Conservation (phyloP, 2,329 filamentous ascomycete genomes). For the Colletotrichum phormii region DNA sequence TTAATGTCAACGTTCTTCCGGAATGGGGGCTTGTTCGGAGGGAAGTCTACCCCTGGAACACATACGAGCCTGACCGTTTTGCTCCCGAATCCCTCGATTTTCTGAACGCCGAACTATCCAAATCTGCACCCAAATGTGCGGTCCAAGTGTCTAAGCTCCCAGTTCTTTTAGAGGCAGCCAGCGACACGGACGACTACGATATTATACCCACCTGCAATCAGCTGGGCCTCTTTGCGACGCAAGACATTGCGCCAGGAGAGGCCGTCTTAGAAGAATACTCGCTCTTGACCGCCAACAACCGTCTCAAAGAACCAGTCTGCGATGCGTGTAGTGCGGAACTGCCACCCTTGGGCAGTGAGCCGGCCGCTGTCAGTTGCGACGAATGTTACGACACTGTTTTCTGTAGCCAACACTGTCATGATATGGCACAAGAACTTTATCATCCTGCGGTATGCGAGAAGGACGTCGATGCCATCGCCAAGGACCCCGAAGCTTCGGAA, state of each 20-base stretch:
- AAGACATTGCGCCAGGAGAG: slow-evolving; percentile 82
- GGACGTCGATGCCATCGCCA: slow-evolving; percentile 73
- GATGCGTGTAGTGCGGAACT: slow-evolving; percentile 87
- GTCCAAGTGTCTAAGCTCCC: slow-evolving; percentile 83
- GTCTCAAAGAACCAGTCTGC: slow-evolving; percentile 86
- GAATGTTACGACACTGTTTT: slow-evolving; percentile 76
- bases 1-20: slow-evolving; percentile 69
- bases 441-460: slow-evolving; percentile 75
- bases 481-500: slow-evolving; percentile 70
- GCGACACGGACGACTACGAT: slow-evolving; percentile 60
- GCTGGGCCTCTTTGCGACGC: slow-evolving; percentile 88
- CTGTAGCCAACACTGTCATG: slow-evolving; percentile 70
- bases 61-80: slow-evolving; percentile 76
- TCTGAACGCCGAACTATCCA: slow-evolving; percentile 76
- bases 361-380: slow-evolving; percentile 64
- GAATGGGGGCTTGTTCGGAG: slow-evolving; percentile 77
- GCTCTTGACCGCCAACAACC: slow-evolving; percentile 88
- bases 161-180: slow-evolving; percentile 70
- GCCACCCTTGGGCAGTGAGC: slow-evolving; percentile 66
- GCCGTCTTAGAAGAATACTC: slow-evolving; percentile 85
- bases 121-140: slow-evolving; percentile 83
- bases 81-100: slow-evolving; percentile 75
- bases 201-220: slow-evolving; percentile 75
- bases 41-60: slow-evolving; percentile 78
- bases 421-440: slow-evolving; percentile 68